These are phyloP conservation scores for Erysimum pusillum DNA, from an alignment of 441 rosid species.

Conservation along the genomic window DNA sequence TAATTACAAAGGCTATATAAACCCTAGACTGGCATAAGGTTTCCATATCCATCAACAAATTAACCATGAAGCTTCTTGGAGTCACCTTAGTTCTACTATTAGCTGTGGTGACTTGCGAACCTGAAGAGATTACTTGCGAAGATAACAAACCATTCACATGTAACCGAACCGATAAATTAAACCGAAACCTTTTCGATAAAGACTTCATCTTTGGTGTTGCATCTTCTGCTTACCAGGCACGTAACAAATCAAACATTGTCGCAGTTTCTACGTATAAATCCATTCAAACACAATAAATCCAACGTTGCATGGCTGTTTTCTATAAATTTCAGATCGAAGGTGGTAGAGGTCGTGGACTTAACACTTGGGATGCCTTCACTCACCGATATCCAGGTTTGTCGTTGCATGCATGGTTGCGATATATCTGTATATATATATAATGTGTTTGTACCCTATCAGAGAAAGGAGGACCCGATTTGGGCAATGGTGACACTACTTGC, in stretches of 20 bases:
- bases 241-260: neutral
- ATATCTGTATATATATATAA: neutral
- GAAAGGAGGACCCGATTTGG: slow-evolving; percentile 38
- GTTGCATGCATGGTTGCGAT: neutral
- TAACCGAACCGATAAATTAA: slow-evolving; percentile 5
- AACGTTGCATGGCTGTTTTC: slow-evolving; percentile 11
- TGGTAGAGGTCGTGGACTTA: slow-evolving; percentile 32
- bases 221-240: neutral
- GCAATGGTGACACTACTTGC: slow-evolving; percentile 35
- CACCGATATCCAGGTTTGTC: slow-evolving; percentile 39
- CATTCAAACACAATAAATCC: neutral
- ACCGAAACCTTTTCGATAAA: slow-evolving; percentile 1
- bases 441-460: slow-evolving; percentile 26
- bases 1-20: slow-evolving; percentile 40
- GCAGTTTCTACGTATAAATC: too few relatives aligned
- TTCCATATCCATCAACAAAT: neutral
- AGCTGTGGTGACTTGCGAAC: slow-evolving; percentile 29
- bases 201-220: slow-evolving; percentile 18
- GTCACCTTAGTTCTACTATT: neutral
- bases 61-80: neutral
- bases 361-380: slow-evolving; percentile 46
- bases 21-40: slow-evolving; percentile 31
- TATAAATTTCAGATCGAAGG: slow-evolving; percentile 44
- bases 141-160: slow-evolving; percentile 23
- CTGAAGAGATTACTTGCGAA: slow-evolving; percentile 25